Base-by-base conservation (phyloP, 352 stramenopile species). In the Phytophthora vignae region DNA sequence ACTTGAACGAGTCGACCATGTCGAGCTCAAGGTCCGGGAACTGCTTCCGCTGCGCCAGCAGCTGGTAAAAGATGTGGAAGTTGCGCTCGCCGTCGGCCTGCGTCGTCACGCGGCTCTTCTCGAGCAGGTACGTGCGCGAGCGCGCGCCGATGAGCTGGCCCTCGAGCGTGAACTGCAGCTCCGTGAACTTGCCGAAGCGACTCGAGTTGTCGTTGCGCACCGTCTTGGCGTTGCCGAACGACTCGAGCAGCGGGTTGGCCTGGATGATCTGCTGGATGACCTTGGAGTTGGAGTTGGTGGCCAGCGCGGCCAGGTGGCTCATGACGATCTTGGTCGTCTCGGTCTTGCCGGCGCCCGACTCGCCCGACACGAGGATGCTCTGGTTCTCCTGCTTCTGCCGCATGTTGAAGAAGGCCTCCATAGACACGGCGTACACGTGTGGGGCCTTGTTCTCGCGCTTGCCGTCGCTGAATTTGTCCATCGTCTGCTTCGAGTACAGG, bases 321-420 rank as follows among this genome's bases (percentile, higher is more conserved):
- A 99, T 97, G 56, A 98, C 90, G 69, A 98, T 98, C 80, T 99
- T 99, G 17, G 97, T 98, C 11, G 96, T 98, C 79, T 99, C 96
- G 0, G 97, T 99, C 77, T 99, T 99, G 56, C 97, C 97, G 31
- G 97, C 96, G 50, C 97, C 97, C 12, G 89, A 98, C 74, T 99
- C 97, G 36, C 97, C 97, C 53, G 82, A 97, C 3, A 99, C 95
- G 12, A 99, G 78, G 74, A 99, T 98, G 42, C 91, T 98, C 77
- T 99, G 97, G 79, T 99, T 97, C 48, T 90, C 79, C 49, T 81
- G 72, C 21, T 84, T 76, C 33, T 81, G 71, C 31, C 84, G 75
- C 89, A 97, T 94, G 66, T 93, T 89, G 61, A 86, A 88, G 64
- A 95, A 96, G 2, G 88, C 85, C 64, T 95, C 88, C 87, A 95